phyloP scores from a whole-genome alignment of 768 basidiomycete genomes.

The Mycena albidolilacea region DNA sequence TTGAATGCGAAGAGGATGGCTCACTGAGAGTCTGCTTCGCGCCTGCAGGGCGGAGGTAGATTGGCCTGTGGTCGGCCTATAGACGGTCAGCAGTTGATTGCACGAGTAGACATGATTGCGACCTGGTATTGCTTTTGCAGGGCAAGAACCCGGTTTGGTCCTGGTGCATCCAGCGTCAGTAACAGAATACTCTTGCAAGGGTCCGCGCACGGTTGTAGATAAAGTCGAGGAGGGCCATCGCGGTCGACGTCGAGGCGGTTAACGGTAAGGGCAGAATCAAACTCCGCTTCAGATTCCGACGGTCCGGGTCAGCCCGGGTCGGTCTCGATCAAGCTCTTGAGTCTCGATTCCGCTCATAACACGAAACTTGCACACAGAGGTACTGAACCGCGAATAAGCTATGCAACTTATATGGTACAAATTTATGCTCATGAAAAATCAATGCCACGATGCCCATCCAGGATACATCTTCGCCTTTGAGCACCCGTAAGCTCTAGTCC shows the following conservation, averaged over 20 bases:
- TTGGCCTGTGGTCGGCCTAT: conserved; percentile 38
- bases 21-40: conserved; percentile 37
- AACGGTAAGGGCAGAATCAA: neutral
- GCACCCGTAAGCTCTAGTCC: conserved; percentile 35
- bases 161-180: neutral
- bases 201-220: conserved; percentile 36
- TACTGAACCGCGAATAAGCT: too few species aligned
- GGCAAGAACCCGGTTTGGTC: conserved; percentile 39
- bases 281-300: conserved; percentile 8
- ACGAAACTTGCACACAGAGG: too few species aligned
- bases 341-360: too few species aligned
- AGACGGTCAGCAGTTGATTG: conserved; percentile 14
- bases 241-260: conserved; percentile 32
- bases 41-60: conserved; percentile 40
- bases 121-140: conserved; percentile 42
- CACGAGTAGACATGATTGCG: neutral
- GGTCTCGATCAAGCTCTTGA: too few species aligned
- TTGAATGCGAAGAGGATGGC: neutral
- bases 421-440: conserved; percentile 18
- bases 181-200: neutral
- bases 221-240: conserved; percentile 41
- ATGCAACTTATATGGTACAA: neutral
- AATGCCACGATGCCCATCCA: conserved; percentile 92
- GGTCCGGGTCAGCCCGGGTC: neutral
- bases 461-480: conserved; percentile 89